Evolutionary conservation across 2,329 filamentous ascomycete species (phyloP), one percentile per base, ranked within the genome.

Genomic region (Botryotinia calthae): DNA sequence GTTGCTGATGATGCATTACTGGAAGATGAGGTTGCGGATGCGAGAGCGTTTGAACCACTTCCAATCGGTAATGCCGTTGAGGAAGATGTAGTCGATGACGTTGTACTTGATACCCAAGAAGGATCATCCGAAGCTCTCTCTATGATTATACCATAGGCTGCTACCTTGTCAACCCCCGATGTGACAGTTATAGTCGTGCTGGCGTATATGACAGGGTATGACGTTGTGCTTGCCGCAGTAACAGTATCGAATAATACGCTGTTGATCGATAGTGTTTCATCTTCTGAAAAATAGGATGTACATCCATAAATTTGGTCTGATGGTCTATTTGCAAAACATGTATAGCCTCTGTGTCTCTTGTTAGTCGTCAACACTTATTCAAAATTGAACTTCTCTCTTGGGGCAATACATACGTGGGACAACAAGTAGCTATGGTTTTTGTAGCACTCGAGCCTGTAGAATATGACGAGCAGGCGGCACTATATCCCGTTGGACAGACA

Each of bases 111-210:
- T 25, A 40, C 51, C 70, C 70, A 71, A 16, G 46, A 25, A 44
- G 46, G 59, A 56, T 71, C 70, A 25, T 54, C 46, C 6, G 34
- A 42, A 54, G 46, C 69, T 65, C 70, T 64, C n/a, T 66, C 34
- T 54, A 71, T 56, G 22, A 71, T 65, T 28, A 71, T 25, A 37
- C 69, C 69, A 64, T 71, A 65, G 44, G 69, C 69, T 18, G 34
- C 46, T 2, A 71, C 59, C 1, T 58, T 28, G 22, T 71, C 25
- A 51, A 71, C 37, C 4, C 46, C 62, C 4, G 58, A 48, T n/a
- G 25, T 71, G 28, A 65, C 69, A 16, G 34, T 40, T n/a, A 64
- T 56, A 14, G 34, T 71, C 5, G 69, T 65, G 46, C 34, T 71
- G 12, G 58, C 59, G n/a, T 42, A 54, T 28, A 42, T 46, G 20